phyloP scores from a whole-genome alignment of 768 basidiomycete species.

The Boletellus ananas region DNA sequence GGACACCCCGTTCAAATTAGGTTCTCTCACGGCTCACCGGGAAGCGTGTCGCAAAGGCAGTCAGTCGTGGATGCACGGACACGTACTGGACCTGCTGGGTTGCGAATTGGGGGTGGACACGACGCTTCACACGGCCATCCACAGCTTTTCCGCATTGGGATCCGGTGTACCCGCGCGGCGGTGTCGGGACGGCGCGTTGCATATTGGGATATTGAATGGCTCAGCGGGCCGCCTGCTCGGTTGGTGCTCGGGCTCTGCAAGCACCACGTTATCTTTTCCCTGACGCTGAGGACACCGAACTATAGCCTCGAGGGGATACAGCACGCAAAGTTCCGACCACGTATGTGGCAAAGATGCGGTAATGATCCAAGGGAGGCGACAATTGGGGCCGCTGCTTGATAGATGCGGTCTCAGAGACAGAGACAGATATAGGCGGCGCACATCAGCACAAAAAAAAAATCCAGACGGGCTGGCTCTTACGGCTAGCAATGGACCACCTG shows the following conservation, averaged over 20 bases:
- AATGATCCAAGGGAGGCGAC: constrained; percentile 13
- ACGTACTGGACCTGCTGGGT: constrained; percentile 20
- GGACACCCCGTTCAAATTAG: constrained; percentile 6
- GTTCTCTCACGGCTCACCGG: constrained; percentile 9
- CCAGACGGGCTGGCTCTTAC: constrained; percentile 5
- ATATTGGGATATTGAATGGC: too few species aligned
- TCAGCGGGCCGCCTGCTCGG: too few species aligned
- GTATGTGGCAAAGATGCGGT: constrained; percentile 17
- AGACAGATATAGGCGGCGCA: constrained; percentile 10
- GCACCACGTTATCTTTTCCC: constrained; percentile 19
- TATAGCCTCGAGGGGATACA: constrained; percentile 17
- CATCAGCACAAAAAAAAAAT: constrained; percentile 14
- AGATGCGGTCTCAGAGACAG: constrained; percentile 4
- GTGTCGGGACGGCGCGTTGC: not conserved
- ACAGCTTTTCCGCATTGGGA: constrained; percentile 14
- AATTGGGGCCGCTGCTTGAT: constrained; percentile 2
- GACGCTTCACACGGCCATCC: constrained; percentile 5
- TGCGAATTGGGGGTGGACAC: constrained; percentile 20
- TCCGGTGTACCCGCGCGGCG: constrained; percentile 9
- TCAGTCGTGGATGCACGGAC: constrained; percentile 16
- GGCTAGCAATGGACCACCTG: constrained; percentile 11
- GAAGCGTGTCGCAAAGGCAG: constrained; percentile 1
- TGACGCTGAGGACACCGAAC: constrained; percentile 5
- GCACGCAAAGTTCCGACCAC: constrained; percentile 16
- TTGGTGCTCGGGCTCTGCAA: not conserved